Evolutionary conservation across 192 early-diverging fungal genomes (phyloP).

Genomic region (Chytriomyces sp.): DNA sequence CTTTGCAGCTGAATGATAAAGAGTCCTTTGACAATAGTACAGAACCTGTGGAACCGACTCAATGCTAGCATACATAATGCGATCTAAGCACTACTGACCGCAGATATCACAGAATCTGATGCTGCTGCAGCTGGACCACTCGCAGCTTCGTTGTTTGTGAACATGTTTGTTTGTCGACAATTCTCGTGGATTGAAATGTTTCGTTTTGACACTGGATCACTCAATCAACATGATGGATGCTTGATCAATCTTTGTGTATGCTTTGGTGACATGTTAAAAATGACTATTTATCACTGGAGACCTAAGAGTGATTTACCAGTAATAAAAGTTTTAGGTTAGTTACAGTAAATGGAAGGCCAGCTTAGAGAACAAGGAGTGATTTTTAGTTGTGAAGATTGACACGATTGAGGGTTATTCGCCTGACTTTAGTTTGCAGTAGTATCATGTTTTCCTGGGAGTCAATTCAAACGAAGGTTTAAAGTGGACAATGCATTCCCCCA

Average conservation of each 20-base stretch:
- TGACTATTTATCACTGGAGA: too few species aligned
- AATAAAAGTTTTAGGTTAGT: too few species aligned
- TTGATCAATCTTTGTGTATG: too few species aligned
- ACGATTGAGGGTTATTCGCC: too few species aligned
- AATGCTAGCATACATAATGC: background rate
- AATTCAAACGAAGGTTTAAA: background rate
- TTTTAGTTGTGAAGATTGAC: too few species aligned
- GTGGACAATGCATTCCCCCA: background rate
- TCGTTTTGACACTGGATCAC: too few species aligned
- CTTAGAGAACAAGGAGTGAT: too few species aligned
- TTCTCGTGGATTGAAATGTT: too few species aligned
- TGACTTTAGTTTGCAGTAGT: slow-evolving; percentile 8
- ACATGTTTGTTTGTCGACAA: background rate
- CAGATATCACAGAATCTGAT: slow-evolving; percentile 23
- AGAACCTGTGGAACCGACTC: background rate
- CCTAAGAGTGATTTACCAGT: too few species aligned
- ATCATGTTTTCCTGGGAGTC: slow-evolving; percentile 20
- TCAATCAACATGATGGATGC: too few species aligned
- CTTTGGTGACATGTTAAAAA: too few species aligned
- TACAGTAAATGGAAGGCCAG: too few species aligned
- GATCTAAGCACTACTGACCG: background rate
- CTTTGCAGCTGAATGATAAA: slow-evolving; percentile 43
- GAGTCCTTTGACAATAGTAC: slow-evolving; percentile 44
- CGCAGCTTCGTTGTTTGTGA: background rate
- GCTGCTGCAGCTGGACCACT: background rate